Base-by-base conservation (phyloP, 83 land plant species). In the Larix sibirica region DNA sequence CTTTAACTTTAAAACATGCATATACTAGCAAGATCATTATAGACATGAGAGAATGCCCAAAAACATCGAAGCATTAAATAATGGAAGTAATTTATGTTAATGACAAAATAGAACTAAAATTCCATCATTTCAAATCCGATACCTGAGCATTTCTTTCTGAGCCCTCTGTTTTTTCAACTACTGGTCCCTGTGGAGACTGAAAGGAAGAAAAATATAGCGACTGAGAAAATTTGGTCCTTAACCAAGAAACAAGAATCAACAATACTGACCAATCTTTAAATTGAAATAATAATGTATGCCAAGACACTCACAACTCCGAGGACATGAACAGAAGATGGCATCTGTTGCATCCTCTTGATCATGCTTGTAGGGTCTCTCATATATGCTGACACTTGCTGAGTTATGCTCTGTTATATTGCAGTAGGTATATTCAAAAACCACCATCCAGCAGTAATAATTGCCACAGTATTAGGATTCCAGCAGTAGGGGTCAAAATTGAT, bases 361-460 rank as follows among this genome's bases (percentile, higher is more conserved):
- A 97, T 92, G 68, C 91, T 91, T 61, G 85, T 89, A 40, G 98
- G 94, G 79, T 97, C 98, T 83, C 96, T 89, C 98, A 97, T 95
- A 76, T 89, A 87, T 54, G 88, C 59, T 79, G 92, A 94, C 9
- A 97, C 93, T 87, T 97, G 98, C 40, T 94, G 93, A 66, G 95
- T 91, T n/a, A 97, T 91, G 83, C 92, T 97, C 99, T 97, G 90
- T 42, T 21, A 8, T 21, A 74, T 28, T 23, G 50, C 6, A 80
- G 76, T 42, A 50, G 21, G 73, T 60, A 73, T 17, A 66, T 62
- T 82, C 42, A 84, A 42, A 62, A 84, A 84, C 12, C 21, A 66
- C 16, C 61, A 62, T 28, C 33, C 70, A 44, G 1, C 61, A 77
- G 26, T 13, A 6, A 21, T 18, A 58, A 50, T 3, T 54, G 28